A percentile compares a stretch with the other conserved stretches of the same genome.
Conservation (phyloP, 2,329 filamentous ascomycete genomes). For the Tolypocladium ovalisporum region DNA sequence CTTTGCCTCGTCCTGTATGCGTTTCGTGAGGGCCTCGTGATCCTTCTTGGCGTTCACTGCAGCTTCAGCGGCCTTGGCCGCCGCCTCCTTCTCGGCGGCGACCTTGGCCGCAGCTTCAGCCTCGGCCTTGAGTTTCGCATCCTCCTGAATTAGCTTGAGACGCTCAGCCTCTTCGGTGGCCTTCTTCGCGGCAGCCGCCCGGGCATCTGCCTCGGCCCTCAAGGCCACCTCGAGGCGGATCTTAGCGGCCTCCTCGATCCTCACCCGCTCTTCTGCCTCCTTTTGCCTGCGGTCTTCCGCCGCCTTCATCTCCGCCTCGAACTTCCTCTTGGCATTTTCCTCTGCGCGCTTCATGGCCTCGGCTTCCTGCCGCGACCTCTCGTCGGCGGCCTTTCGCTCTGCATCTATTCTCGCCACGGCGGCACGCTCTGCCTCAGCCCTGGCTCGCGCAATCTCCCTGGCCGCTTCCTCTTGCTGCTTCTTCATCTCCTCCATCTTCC, state of each 20-base stretch:
- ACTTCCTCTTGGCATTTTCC: conserved; percentile 23
- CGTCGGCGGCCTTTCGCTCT: conserved; percentile 33
- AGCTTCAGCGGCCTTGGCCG: conserved; percentile 26
- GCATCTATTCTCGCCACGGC: conserved; percentile 34
- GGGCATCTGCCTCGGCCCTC: conserved; percentile 29
- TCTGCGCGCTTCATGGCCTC: conserved; percentile 25
- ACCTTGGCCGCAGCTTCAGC: conserved; percentile 28
- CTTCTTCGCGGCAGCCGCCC: conserved; percentile 27
- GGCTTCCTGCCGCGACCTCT: conserved; percentile 24
- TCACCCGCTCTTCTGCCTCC: conserved; percentile 25
- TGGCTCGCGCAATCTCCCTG: conserved; percentile 36
- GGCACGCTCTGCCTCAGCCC: conserved; percentile 31
- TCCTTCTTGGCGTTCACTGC: conserved; percentile 38
- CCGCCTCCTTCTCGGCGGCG: conserved; percentile 28
- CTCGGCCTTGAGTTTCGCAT: conserved; percentile 26
- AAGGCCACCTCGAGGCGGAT: conserved; percentile 29
- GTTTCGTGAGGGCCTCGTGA: conserved; percentile 50
- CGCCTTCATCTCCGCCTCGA: conserved; percentile 28
- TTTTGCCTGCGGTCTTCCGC: conserved; percentile 31
- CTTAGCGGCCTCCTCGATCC: conserved; percentile 37
- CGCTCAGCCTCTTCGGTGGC: conserved; percentile 32
- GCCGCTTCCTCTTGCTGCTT: conserved; percentile 33
- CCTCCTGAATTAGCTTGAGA: conserved; percentile 24
- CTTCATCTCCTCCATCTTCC: conserved; percentile 28
- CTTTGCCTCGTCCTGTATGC: conserved; percentile 45